Evolutionary conservation across 2,329 filamentous ascomycete species (phyloP).

Genomic region (Stemphylium vesicarium): DNA sequence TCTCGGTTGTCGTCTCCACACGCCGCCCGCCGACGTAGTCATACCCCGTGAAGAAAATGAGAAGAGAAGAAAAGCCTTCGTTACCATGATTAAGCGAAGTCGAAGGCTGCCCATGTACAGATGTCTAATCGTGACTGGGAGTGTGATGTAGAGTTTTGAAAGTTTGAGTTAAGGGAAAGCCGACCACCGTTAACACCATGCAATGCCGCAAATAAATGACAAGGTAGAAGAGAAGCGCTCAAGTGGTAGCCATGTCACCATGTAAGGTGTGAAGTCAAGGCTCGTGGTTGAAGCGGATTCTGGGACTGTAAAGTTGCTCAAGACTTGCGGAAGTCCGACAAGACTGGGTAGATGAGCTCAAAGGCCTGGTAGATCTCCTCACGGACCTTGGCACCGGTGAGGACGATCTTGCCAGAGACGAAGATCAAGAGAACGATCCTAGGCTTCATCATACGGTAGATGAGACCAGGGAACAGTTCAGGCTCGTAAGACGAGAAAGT

Average conservation of each 20-base stretch:
- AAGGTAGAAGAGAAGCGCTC: slow-evolving; percentile 22
- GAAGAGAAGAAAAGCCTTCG: slow-evolving; percentile 31
- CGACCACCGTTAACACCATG: slow-evolving; percentile 45
- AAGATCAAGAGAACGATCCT: slow-evolving; percentile 99
- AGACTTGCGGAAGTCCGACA: slow-evolving; percentile 67
- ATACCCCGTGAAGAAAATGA: slow-evolving; percentile 29
- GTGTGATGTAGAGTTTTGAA: slow-evolving; percentile 38
- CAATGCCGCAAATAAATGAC: slow-evolving; percentile 47
- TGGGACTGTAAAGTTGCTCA: slow-evolving; percentile 43
- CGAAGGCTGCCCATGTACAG: slow-evolving; percentile 35
- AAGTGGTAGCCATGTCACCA: slow-evolving; percentile 14
- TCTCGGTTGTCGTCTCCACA: slow-evolving; percentile 30
- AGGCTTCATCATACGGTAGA: slow-evolving; percentile 99
- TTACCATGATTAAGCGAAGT: slow-evolving; percentile 39
- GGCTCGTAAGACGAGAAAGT: slow-evolving; percentile 96
- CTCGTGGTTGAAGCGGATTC: slow-evolving; percentile 7
- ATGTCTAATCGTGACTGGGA: slow-evolving; percentile 41
- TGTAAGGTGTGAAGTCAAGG: slow-evolving; percentile 8
- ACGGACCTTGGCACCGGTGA: slow-evolving; percentile 95
- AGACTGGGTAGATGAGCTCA: slow-evolving; percentile 42
- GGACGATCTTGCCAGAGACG: slow-evolving; percentile 96
- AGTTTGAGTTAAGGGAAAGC: slow-evolving; percentile 22
- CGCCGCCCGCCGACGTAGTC: slow-evolving; percentile 29
- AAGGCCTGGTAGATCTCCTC: slow-evolving; percentile 77
- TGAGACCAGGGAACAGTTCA: slow-evolving; percentile 97